Evolutionary conservation across 768 basidiomycete genomes (phyloP).

Genomic region (Hysterangium stoloniferum): DNA sequence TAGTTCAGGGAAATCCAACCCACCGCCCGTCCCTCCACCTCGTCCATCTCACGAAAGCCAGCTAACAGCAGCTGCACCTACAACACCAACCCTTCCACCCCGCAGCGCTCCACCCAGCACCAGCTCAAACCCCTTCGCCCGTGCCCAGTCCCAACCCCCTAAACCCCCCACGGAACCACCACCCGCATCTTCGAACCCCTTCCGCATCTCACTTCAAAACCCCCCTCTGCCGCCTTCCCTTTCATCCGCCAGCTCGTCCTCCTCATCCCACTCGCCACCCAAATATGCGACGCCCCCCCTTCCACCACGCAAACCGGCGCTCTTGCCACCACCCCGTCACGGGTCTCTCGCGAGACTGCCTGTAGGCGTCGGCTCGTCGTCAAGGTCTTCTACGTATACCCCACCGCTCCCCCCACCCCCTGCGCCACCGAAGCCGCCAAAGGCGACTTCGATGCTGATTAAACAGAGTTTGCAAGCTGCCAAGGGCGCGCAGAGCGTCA

Average conservation of each 20-base stretch:
- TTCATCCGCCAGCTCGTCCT: conserved; percentile 7
- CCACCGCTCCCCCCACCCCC: conserved; percentile 16
- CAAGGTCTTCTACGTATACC: neutral
- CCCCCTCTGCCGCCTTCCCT: neutral
- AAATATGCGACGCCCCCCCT: conserved; percentile 29
- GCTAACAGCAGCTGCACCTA: neutral
- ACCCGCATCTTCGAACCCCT: conserved; percentile 9
- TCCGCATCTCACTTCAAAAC: conserved; percentile 16
- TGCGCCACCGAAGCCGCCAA: conserved; percentile 22
- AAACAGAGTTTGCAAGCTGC: conserved; percentile 67
- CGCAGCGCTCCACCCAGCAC: neutral
- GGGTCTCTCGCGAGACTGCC: conserved; percentile 31
- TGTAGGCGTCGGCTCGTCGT: conserved; percentile 14
- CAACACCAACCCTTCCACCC: neutral
- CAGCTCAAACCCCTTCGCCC: conserved; percentile 2
- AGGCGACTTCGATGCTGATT: conserved; percentile 59
- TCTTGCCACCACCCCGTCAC: conserved; percentile 19
- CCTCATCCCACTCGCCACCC: conserved; percentile 4
- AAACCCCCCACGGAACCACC: neutral
- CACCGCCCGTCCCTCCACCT: conserved; percentile 1
- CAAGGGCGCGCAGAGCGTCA: conserved; percentile 62
- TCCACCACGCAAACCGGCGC: conserved; percentile 43
- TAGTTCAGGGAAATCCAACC: neutral
- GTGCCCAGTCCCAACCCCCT: neutral
- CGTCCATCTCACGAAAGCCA: neutral